phyloP scores from a whole-genome alignment of 192 early-diverging fungal species.

The Spizellomyces sp. region DNA sequence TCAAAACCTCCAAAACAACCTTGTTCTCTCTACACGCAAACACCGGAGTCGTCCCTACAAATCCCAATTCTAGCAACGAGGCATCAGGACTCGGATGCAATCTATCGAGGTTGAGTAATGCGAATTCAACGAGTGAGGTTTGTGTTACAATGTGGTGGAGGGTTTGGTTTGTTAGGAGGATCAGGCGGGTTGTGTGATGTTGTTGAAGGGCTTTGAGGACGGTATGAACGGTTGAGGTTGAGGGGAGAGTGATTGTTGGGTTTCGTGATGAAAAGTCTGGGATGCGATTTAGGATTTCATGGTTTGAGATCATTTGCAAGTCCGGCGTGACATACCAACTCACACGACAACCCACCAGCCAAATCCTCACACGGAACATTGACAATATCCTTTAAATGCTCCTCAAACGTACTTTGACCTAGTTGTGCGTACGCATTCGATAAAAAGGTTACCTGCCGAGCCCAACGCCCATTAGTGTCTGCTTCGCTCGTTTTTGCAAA shows the following conservation, averaged over 20 bases:
- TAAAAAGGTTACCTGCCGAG: conserved; percentile 12
- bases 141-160: conserved; percentile 30
- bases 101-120: conserved; percentile 33
- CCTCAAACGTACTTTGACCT: conserved; percentile 4
- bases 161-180: conserved; percentile 9
- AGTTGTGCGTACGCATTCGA: conserved; percentile 23
- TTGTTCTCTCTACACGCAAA: conserved; percentile 13
- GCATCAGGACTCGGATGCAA: conserved; percentile 36
- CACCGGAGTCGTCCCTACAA: conserved; percentile 25
- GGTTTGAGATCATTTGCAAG: too few relatives aligned
- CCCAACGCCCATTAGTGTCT: neutral
- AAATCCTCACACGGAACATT: conserved; percentile 26
- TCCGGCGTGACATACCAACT: too few relatives aligned
- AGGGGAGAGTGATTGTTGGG: conserved; percentile 26
- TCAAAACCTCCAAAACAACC: conserved; percentile 17
- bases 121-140: conserved; percentile 24
- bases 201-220: conserved; percentile 14
- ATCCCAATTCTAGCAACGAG: conserved; percentile 20
- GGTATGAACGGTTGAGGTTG: conserved; percentile 6
- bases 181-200: conserved; percentile 15
- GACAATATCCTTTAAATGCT: conserved; percentile 11
- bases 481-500: neutral
- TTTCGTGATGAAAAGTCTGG: conserved; percentile 33
- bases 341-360: conserved; percentile 12
- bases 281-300: too few relatives aligned